phyloP scores from a whole-genome alignment of 75 land plant genomes.

The Selaginella moellendorffii region DNA sequence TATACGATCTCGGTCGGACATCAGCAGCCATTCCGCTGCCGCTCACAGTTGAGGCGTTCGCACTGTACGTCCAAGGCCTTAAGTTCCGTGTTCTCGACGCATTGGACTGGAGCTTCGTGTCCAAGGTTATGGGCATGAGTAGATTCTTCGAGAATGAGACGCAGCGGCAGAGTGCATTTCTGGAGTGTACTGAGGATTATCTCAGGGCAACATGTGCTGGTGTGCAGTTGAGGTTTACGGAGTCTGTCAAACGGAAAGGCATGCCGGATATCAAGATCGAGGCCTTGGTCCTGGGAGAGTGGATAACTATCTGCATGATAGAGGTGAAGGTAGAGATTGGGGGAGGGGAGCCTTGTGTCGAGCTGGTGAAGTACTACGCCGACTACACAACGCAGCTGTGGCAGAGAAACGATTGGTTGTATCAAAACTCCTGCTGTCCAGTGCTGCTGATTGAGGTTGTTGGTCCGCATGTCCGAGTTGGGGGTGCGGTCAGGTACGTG shows the following conservation, averaged over 20 bases:
- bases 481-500: constrained; percentile 2
- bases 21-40: constrained; percentile 1
- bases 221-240: background rate
- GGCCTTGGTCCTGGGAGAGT: background rate
- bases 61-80: background rate
- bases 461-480: constrained; percentile 1
- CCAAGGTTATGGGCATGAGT: background rate
- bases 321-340: background rate
- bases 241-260: background rate
- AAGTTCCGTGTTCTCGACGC: background rate
- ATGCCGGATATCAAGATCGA: background rate
- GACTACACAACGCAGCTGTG: background rate
- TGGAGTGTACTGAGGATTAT: background rate
- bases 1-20: background rate
- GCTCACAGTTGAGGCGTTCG: background rate
- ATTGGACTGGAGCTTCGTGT: background rate
- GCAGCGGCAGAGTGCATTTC: background rate
- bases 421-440: background rate
- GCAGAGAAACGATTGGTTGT: background rate
- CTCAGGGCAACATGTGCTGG: background rate
- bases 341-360: background rate
- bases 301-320: constrained; percentile 1
- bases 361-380: background rate
- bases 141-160: background rate
- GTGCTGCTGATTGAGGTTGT: background rate